These are phyloP conservation scores for Wickerhamomyces xylosicus DNA, from an alignment of 805 yeast species.

Conservation along the genomic window DNA sequence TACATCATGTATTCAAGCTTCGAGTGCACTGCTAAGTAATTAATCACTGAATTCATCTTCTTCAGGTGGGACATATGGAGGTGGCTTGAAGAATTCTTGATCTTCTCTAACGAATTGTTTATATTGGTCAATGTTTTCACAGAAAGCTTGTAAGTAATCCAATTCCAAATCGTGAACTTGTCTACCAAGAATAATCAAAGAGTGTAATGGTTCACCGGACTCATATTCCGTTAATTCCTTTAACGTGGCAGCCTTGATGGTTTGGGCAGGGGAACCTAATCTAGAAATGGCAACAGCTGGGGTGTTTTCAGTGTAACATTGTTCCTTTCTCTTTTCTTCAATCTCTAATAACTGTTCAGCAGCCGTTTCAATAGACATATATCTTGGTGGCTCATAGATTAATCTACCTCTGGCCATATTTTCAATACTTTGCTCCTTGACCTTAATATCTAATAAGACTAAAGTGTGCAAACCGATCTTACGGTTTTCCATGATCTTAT, in stretches of 20 bases:
- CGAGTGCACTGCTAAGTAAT: too few relatives aligned
- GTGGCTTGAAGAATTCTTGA: slow-evolving; percentile 67
- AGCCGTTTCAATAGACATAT: slow-evolving; percentile 87
- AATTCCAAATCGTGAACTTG: slow-evolving; percentile 89
- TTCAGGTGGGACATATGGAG: slow-evolving; percentile 50
- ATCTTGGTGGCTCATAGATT: slow-evolving; percentile 94
- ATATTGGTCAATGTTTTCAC: slow-evolving; percentile 45
- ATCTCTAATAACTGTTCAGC: slow-evolving; percentile 81
- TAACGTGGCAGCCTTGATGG: slow-evolving; percentile 77
- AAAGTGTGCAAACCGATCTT: slow-evolving; percentile 86
- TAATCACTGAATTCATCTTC: slow-evolving; percentile 23
- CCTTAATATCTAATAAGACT: slow-evolving; percentile 83
- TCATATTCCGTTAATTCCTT: slow-evolving; percentile 71
- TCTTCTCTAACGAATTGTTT: slow-evolving; percentile 33
- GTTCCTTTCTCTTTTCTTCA: slow-evolving; percentile 66
- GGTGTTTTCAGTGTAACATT: slow-evolving; percentile 76
- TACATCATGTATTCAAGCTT: too few relatives aligned
- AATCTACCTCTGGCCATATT: slow-evolving; percentile 88
- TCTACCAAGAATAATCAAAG: slow-evolving; percentile 83
- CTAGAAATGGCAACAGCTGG: slow-evolving; percentile 93
- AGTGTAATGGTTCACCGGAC: slow-evolving; percentile 90
- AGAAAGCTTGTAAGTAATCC: slow-evolving; percentile 73
- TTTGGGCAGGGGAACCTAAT: slow-evolving; percentile 77
- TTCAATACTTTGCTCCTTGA: slow-evolving; percentile 91
- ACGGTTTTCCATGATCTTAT: slow-evolving; percentile 82